Conservation (phyloP, 192 early-diverging fungal genomes). For the Backusella luteola region DNA sequence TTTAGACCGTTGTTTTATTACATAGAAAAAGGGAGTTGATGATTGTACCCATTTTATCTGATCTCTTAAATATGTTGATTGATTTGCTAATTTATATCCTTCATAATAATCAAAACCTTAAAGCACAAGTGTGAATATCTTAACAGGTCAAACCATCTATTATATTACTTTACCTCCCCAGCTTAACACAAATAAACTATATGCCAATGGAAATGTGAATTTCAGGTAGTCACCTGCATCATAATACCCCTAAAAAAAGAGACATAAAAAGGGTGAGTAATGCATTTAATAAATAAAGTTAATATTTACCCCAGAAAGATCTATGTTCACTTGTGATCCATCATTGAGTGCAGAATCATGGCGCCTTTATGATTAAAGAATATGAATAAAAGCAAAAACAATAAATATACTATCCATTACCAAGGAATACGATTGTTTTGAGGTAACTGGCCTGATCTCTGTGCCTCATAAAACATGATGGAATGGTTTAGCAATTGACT, state of each 20-base stretch:
- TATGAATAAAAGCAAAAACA: neutral
- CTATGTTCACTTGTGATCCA: constrained; percentile 20
- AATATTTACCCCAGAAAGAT: constrained; percentile 31
- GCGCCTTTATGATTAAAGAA: constrained; percentile 18
- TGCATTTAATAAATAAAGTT: neutral
- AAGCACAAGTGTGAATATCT: neutral
- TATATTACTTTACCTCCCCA: constrained; percentile 42
- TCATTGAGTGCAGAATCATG: constrained; percentile 32
- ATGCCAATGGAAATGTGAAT: constrained; percentile 56
- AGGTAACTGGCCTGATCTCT: constrained; percentile 47
- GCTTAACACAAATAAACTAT: constrained; percentile 45
- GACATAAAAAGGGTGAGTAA: neutral
- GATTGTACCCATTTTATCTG: constrained; percentile 50
- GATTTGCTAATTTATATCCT: constrained; percentile 47
- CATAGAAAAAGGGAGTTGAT: neutral
- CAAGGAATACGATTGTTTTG: constrained; percentile 49
- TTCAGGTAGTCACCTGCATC: constrained; percentile 48
- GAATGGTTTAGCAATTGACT: constrained; percentile 41
- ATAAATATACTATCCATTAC: constrained; percentile 15
- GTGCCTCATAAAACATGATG: constrained; percentile 56
- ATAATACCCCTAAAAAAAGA: constrained; percentile 29
- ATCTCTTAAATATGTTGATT: constrained; percentile 40
- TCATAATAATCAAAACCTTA: constrained; percentile 48
- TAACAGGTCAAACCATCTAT: no score
- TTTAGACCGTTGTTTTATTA: neutral